A percentile compares a stretch with the other conserved stretches of the same genome.
Conservation (phyloP, 2,329 filamentous ascomycete genomes). For the Dactylonectria estremocensis region DNA sequence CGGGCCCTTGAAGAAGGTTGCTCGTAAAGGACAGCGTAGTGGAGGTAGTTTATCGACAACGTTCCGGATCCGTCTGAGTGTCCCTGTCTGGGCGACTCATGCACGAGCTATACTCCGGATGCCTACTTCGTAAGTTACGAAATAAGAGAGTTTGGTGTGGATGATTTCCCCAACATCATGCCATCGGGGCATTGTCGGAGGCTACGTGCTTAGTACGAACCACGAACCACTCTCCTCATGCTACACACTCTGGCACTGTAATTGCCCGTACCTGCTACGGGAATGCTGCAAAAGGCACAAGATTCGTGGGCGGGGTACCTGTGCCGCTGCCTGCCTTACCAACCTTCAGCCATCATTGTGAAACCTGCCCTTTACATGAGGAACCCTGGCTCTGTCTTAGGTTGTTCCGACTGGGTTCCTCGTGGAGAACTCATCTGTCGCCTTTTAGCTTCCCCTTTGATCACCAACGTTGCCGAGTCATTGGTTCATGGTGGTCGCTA, state of each 20-base stretch:
- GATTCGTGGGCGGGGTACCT: neutral
- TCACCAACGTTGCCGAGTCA: slow-evolving; percentile 26
- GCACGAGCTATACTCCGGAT: neutral
- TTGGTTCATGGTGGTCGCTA: slow-evolving; percentile 32
- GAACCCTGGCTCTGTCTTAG: slow-evolving; percentile 8
- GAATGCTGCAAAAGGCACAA: neutral
- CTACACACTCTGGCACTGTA: neutral
- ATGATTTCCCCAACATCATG: slow-evolving; percentile 8
- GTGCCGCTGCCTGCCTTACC: slow-evolving; percentile 5
- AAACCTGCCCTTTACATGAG: slow-evolving; percentile 28
- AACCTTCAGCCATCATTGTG: slow-evolving; percentile 19
- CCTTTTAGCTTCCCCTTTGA: slow-evolving; percentile 35
- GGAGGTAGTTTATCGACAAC: neutral
- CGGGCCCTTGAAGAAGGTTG: neutral
- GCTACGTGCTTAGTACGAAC: neutral
- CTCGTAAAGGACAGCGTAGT: neutral
- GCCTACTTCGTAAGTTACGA: neutral
- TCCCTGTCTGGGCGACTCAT: neutral
- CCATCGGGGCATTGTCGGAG: neutral
- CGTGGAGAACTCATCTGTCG: slow-evolving; percentile 11
- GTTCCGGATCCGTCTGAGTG: neutral
- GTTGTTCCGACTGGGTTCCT: slow-evolving; percentile 19
- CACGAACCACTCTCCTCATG: neutral
- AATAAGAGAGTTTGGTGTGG: neutral
- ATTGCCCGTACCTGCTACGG: neutral